Evolutionary conservation across 441 rosid genomes (phyloP).

Genomic region (Arabidopsis hybrid): DNA sequence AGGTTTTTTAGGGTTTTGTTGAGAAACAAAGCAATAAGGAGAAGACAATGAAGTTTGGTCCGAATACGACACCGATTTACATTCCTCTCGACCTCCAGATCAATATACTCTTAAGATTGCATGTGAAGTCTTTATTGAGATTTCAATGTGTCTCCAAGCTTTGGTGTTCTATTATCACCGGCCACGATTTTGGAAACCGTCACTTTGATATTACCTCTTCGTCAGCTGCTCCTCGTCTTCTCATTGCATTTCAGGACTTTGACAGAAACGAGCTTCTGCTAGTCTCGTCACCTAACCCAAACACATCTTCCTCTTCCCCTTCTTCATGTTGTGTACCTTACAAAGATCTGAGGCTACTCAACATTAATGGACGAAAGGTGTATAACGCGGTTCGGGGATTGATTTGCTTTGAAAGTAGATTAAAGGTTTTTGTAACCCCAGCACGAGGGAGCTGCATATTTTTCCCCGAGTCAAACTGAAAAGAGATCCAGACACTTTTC

Average conservation of each 20-base stretch:
- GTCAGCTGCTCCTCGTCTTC: not conserved
- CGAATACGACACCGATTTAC: not conserved
- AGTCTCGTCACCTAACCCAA: constrained; percentile 7
- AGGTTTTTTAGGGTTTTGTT: too few species aligned
- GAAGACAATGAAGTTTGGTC: not conserved
- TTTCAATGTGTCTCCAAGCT: constrained; percentile 26
- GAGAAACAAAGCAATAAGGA: too few species aligned
- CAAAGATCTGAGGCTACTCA: not conserved
- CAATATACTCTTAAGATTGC: not conserved
- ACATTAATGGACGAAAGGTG: not conserved
- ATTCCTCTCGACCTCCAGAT: constrained; percentile 17
- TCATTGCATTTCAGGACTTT: not conserved
- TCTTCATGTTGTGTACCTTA: not conserved
- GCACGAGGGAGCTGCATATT: not conserved
- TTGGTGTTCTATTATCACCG: constrained; percentile 27
- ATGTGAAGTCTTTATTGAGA: not conserved
- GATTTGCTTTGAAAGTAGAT: not conserved
- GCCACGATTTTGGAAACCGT: not conserved
- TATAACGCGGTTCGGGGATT: not conserved
- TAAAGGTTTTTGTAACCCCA: not conserved
- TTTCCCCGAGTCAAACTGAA: not conserved
- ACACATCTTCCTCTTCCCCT: not conserved
- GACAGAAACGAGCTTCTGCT: not conserved
- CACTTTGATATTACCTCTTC: not conserved
- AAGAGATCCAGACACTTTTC: not conserved